phyloP scores from a whole-genome alignment of 441 rosid genomes.

The Mallotus japonicus region DNA sequence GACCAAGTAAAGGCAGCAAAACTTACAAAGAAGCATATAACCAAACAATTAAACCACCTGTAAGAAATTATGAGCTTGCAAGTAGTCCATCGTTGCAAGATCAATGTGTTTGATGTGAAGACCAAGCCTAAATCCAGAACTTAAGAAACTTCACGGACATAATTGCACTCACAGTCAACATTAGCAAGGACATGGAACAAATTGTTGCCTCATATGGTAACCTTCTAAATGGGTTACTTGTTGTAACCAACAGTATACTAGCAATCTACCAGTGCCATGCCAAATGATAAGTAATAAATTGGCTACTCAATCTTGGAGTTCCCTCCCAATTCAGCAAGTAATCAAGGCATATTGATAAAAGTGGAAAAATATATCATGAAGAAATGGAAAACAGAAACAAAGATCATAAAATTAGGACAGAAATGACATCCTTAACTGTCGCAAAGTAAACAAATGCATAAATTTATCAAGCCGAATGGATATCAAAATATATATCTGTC shows the following conservation, averaged over 20 bases:
- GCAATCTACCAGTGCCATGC: not conserved
- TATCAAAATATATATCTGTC: constrained; percentile 11
- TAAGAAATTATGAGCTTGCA: not conserved
- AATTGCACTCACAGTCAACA: no score
- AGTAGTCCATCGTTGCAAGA: not conserved
- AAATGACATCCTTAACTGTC: not conserved
- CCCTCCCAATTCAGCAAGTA: constrained; percentile 7
- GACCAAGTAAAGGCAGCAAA: not conserved
- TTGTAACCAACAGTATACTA: not conserved
- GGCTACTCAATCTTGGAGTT: no score
- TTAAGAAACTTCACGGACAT: not conserved
- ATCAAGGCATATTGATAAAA: not conserved
- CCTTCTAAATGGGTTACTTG: not conserved
- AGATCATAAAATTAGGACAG: not conserved
- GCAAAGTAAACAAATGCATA: not conserved
- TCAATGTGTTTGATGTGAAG: not conserved
- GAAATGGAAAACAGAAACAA: not conserved
- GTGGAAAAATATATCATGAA: not conserved
- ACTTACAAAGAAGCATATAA: not conserved
- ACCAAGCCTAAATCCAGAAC: not conserved
- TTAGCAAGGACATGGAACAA: no score
- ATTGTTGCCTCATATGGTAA: not conserved
- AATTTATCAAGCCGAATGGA: not conserved
- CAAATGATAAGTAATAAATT: no score
- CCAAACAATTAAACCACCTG: not conserved